Evolutionary conservation across 2,329 filamentous ascomycete genomes (phyloP).

Genomic region (Penicillium sp.): DNA sequence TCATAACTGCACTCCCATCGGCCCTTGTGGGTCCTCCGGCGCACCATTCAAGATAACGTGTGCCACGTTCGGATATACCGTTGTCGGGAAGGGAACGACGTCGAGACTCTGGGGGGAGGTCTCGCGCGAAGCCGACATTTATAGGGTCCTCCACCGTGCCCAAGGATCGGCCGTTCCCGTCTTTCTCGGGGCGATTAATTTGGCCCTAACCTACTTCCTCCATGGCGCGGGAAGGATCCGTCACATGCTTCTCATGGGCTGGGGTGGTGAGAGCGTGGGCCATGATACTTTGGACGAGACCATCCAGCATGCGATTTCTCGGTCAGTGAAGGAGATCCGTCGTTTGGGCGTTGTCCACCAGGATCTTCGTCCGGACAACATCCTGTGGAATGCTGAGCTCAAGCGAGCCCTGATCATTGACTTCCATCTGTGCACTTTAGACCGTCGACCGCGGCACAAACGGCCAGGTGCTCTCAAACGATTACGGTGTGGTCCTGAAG

Average conservation of each 20-base stretch:
- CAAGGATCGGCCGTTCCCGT: not conserved
- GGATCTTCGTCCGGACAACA: not conserved
- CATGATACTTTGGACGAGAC: not conserved
- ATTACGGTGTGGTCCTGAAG: too few species aligned
- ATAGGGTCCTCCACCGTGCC: not conserved
- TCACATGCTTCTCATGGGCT: not conserved
- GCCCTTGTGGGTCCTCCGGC: slow-evolving; percentile 20
- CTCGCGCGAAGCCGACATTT: not conserved
- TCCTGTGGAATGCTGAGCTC: not conserved
- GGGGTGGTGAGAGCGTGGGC: not conserved
- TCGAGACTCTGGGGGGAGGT: slow-evolving; percentile 3
- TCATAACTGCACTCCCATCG: slow-evolving; percentile 20
- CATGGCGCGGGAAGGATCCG: not conserved
- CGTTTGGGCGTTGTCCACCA: not conserved
- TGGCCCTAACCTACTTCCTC: not conserved
- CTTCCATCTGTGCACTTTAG: too few species aligned
- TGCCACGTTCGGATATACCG: slow-evolving; percentile 19
- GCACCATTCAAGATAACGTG: slow-evolving; percentile 27
- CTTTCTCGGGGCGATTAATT: not conserved
- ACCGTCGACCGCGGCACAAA: too few species aligned
- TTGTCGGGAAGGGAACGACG: slow-evolving; percentile 29
- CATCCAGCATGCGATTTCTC: not conserved
- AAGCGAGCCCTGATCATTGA: not conserved
- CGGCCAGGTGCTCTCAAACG: too few species aligned
- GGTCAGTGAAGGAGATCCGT: not conserved